Evolutionary conservation across 495 filamentous ascomycete genomes (phyloP).

Genomic region (Lasiosphaeris hirsuta): DNA sequence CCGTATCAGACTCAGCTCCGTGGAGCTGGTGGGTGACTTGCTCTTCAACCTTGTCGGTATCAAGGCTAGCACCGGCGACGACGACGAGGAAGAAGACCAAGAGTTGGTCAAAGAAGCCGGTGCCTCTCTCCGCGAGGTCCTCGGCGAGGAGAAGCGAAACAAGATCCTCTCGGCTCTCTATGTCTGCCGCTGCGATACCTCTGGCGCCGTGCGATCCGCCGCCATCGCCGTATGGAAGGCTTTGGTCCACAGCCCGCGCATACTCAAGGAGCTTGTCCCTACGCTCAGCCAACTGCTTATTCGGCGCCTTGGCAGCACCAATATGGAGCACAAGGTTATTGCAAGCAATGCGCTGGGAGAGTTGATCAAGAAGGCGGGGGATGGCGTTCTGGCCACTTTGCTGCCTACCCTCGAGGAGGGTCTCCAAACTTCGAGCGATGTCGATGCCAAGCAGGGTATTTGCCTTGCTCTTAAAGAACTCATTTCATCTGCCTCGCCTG

Average conservation of each 20-base stretch:
- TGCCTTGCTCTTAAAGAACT: conserved; percentile 94
- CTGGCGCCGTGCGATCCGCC: conserved; percentile 83
- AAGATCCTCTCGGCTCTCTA: conserved; percentile 93
- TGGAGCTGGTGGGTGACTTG: conserved; percentile 93
- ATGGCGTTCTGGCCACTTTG: conserved; percentile 82
- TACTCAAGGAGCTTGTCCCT: conserved; percentile 90
- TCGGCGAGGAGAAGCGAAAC: conserved; percentile 92
- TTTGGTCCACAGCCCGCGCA: conserved; percentile 86
- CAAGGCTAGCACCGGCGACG: conserved; percentile 77
- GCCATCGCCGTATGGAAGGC: conserved; percentile 96
- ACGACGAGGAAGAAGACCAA: conserved; percentile 67
- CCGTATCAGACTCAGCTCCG: conserved; percentile 94
- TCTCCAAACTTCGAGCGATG: conserved; percentile 80
- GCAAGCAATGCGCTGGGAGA: conserved; percentile 95
- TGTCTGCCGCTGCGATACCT: conserved; percentile 96
- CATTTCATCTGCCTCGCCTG: conserved; percentile 84
- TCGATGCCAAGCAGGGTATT: conserved; percentile 94
- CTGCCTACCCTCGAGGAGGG: conserved; percentile 92
- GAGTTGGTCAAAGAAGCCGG: conserved; percentile 79
- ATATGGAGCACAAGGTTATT: conserved; percentile 98
- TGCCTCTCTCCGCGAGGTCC: conserved; percentile 83
- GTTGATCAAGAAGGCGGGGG: conserved; percentile 92
- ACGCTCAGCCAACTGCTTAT: conserved; percentile 93
- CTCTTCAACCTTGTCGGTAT: conserved; percentile 98
- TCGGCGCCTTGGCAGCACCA: conserved; percentile 86